These are phyloP conservation scores for Boletellus ananiceps DNA, from an alignment of 768 basidiomycete species.

Conservation along the genomic window DNA sequence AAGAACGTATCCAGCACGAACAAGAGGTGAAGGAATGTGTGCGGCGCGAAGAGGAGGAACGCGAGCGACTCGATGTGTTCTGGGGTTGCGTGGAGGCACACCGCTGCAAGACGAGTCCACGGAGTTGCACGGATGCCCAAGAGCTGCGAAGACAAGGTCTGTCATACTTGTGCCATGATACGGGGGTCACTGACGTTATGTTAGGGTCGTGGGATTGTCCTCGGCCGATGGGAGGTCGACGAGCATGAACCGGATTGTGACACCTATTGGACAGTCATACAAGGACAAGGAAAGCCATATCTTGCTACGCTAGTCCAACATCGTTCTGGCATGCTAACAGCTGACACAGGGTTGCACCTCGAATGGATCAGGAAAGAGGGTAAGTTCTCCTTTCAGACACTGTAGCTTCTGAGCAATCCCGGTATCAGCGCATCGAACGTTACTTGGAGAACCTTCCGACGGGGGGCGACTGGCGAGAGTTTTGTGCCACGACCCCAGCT, in stretches of 20 bases:
- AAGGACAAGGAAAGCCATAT: constrained; percentile 25
- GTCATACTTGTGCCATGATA: not conserved
- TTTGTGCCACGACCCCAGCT: constrained; percentile 33
- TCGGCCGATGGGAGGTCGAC: constrained; percentile 27
- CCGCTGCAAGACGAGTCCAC: constrained; percentile 27
- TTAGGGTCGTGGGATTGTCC: constrained; percentile 13
- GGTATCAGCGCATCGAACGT: constrained; percentile 27
- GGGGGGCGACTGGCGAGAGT: constrained; percentile 28
- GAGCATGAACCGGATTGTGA: constrained; percentile 26
- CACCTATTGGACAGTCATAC: constrained; percentile 23
- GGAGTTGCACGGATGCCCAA: constrained; percentile 13
- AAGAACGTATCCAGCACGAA: constrained; percentile 17
- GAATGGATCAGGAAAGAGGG: constrained; percentile 23
- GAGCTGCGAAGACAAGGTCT: constrained; percentile 21
- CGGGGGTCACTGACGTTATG: not conserved
- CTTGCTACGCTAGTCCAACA: too few relatives aligned
- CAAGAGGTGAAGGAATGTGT: constrained; percentile 15
- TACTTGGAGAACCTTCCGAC: constrained; percentile 25
- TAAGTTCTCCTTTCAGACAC: not conserved
- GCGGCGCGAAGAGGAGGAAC: constrained; percentile 18
- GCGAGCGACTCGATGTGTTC: constrained; percentile 17
- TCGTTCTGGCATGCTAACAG: not conserved
- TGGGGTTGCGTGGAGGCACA: constrained; percentile 19
- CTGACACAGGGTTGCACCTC: constrained; percentile 23
- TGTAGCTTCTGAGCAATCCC: not conserved